Evolutionary conservation across 371 early-diverging fungal genomes (phyloP), one percentile per base, ranked within the genome.

Genomic region (Lichtheimia hyalospora): DNA sequence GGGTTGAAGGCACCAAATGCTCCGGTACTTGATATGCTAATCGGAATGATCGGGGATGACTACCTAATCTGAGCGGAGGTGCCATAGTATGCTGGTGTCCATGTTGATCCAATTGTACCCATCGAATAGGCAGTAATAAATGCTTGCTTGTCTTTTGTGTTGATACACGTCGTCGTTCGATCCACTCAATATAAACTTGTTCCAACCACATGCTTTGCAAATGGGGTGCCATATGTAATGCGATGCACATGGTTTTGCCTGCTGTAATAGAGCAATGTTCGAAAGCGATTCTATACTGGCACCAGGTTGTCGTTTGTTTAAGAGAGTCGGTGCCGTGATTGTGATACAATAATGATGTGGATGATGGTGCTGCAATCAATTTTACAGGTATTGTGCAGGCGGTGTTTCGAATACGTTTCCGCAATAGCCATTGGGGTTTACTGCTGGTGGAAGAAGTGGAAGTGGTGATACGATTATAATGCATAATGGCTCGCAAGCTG

Each of bases 241-340:
- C 14, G 16, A 55, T 44, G 7, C 25, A 24, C n/a, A 55, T n/a
- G 12, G 27, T 13, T 16, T 55, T 41, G 20, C 56, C 56, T 7
- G 41, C 12, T 0, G 42, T 16, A 25, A 27, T 23, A 16, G 53
- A 15, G 2, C 40, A 41, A 23, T 55, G 42, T 20, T 55, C 56
- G 25, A 55, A 42, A 7, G 44, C 42, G 15, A 55, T 44, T n/a
- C 23, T 8, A 16, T 55, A 55, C 16, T 55, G 56, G n/a, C 56
- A 55, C 56, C 56, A 55, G n/a, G 25, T n/a, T 0, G 56, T 21
- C 16, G 24, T 25, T 55, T 55, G 56, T 44, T 55, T 55, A n/a
- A 18, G 56, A 12, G 56, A 55, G 15, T 55, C 56, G 7, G 44
- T 21, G 18, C 23, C n/a, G 14, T 46, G 18, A 6, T 21, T n/a